Conservation (phyloP, 257 asterid genomes). For the Leonotis leonurus region DNA sequence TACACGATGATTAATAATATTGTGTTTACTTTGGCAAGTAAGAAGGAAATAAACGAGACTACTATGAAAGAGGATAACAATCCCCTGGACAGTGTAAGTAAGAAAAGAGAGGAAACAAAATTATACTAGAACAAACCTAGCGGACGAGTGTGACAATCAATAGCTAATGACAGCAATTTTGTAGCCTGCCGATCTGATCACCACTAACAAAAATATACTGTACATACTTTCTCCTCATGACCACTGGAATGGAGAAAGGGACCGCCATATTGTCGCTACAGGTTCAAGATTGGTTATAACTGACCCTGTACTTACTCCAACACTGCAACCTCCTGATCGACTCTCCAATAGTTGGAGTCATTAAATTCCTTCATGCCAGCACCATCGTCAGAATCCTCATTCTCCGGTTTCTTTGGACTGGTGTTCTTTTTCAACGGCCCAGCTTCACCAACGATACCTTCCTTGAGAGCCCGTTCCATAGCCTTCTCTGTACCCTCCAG, state of each 20-base stretch:
- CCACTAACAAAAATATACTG: slow-evolving; percentile 29
- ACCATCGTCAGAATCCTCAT: slow-evolving; percentile 48
- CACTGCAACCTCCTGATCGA: slow-evolving; percentile 80
- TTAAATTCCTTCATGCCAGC: slow-evolving; percentile 67
- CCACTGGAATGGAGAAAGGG: neutral
- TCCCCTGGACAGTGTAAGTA: slow-evolving; percentile 21
- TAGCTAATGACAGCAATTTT: slow-evolving; percentile 13
- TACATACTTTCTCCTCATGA: slow-evolving; percentile 16
- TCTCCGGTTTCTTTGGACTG: slow-evolving; percentile 45
- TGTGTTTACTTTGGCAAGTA: neutral
- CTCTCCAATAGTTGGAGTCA: slow-evolving; percentile 89
- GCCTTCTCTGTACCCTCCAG: slow-evolving; percentile 75
- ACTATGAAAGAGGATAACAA: slow-evolving; percentile 8
- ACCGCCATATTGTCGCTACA: neutral
- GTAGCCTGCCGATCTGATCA: slow-evolving; percentile 13
- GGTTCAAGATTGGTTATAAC: neutral
- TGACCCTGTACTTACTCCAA: slow-evolving; percentile 36
- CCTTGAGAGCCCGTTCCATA: slow-evolving; percentile 89
- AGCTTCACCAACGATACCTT: slow-evolving; percentile 93
- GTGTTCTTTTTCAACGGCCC: slow-evolving; percentile 62
- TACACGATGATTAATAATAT: slow-evolving; percentile 22
- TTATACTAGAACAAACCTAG: slow-evolving; percentile 18
- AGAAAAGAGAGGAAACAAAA: neutral
- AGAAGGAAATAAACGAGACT: slow-evolving; percentile 19
- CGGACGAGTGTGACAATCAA: slow-evolving; percentile 12